phyloP scores from a whole-genome alignment of 495 filamentous ascomycete genomes.

The Aspergillus cavernicola region DNA sequence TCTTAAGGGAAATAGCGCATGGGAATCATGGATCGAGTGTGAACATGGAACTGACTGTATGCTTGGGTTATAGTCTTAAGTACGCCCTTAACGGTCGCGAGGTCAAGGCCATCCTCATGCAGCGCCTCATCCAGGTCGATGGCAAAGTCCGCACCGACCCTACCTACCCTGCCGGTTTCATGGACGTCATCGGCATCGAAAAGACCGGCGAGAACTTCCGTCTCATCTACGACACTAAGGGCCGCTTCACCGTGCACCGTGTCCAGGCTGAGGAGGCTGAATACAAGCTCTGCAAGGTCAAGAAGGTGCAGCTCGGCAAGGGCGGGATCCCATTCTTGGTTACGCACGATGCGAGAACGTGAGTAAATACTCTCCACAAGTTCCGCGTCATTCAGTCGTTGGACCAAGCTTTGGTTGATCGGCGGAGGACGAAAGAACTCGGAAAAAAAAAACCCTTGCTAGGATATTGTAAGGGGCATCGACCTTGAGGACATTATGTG shows the following conservation, averaged over 20 bases:
- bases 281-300: conserved; percentile 99
- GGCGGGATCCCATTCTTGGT: conserved; percentile 99
- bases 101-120: conserved; percentile 97
- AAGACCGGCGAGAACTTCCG: conserved; percentile 99
- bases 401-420: conserved; percentile 95
- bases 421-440: conserved; percentile 43
- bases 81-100: conserved; percentile 99
- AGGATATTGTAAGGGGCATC: conserved; percentile 36
- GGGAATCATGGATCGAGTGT: neutral
- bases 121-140: conserved; percentile 99
- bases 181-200: conserved; percentile 99
- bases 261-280: conserved; percentile 95
- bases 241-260: conserved; percentile 99
- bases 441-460: conserved; percentile 13
- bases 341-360: conserved; percentile 99
- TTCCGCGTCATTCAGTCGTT: conserved; percentile 97
- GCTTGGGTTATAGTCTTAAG: conserved; percentile 65
- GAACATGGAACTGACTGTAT: conserved; percentile 8
- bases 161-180: conserved; percentile 97
- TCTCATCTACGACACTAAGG: conserved; percentile 99
- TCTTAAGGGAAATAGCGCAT: neutral
- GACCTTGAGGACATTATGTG: conserved; percentile 26
- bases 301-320: conserved; percentile 96
- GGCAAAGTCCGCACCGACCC: conserved; percentile 98
- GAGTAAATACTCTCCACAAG: conserved; percentile 64